These are phyloP conservation scores for Grosmannia penicillata DNA, from an alignment of 2,329 filamentous ascomycete genomes.

Conservation along the genomic window DNA sequence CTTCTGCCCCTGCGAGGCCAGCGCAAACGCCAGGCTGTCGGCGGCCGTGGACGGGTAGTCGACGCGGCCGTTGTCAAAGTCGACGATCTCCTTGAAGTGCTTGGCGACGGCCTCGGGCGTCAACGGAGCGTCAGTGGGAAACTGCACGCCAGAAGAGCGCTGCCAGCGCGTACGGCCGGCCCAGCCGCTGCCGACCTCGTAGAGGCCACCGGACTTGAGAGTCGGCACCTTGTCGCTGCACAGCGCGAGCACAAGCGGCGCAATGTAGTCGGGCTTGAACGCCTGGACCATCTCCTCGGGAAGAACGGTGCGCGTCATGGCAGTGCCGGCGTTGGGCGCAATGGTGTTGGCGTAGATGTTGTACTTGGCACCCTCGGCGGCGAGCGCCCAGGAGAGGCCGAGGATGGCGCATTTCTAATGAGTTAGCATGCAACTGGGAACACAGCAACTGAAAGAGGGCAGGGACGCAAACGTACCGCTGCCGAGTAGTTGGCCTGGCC, in stretches of 20 bases:
- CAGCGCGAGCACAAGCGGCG: slow-evolving; percentile 78
- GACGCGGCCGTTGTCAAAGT: slow-evolving; percentile 77
- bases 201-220: slow-evolving; percentile 72
- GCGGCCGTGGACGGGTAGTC: slow-evolving; percentile 72
- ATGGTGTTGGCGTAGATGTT: slow-evolving; percentile 98
- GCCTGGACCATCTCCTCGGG: slow-evolving; percentile 96
- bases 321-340: slow-evolving; percentile 89
- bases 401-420: slow-evolving; percentile 75
- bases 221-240: slow-evolving; percentile 74
- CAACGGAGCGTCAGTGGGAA: slow-evolving; percentile 72
- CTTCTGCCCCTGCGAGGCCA: slow-evolving; percentile 65
- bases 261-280: slow-evolving; percentile 98
- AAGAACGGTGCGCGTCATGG: slow-evolving; percentile 87
- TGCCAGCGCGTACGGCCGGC: slow-evolving; percentile 88
- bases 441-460: background rate
- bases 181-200: slow-evolving; percentile 94
- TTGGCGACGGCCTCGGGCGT: slow-evolving; percentile 73
- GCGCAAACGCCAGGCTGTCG: slow-evolving; percentile 61
- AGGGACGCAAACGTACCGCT: slow-evolving; percentile 44
- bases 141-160: slow-evolving; percentile 74
- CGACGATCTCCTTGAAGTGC: slow-evolving; percentile 62
- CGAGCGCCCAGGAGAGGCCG: slow-evolving; percentile 84
- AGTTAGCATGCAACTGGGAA: background rate
- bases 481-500: slow-evolving; percentile 96
- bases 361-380: slow-evolving; percentile 87